phyloP scores from a whole-genome alignment of 1,284 basidiomycete genomes.

The Fistulinella staudtii region DNA sequence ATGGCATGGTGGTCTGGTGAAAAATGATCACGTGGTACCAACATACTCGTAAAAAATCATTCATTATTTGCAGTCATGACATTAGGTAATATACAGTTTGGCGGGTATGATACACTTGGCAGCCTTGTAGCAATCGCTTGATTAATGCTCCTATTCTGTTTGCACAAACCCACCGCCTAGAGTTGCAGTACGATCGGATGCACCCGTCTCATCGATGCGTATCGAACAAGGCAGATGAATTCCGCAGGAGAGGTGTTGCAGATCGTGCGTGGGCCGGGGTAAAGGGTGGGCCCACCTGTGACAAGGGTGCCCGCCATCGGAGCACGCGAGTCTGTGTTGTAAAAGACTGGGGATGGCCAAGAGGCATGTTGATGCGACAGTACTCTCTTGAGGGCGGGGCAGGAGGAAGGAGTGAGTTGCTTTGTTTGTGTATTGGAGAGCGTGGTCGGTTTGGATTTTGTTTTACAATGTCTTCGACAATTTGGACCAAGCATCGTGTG shows the following conservation, averaged over 20 bases:
- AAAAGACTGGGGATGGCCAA: too few species aligned
- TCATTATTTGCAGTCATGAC: too few species aligned
- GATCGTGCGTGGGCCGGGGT: not conserved
- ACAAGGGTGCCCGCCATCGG: not conserved
- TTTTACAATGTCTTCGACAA: conserved; percentile 69
- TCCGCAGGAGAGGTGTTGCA: not conserved
- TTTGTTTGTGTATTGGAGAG: conserved; percentile 63
- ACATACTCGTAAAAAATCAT: too few species aligned
- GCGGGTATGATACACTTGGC: too few species aligned
- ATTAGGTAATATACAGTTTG: too few species aligned
- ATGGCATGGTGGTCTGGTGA: not conserved
- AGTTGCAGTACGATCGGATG: not conserved
- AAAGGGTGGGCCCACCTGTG: not conserved
- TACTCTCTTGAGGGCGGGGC: too few species aligned
- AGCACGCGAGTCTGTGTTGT: too few species aligned
- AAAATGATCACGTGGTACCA: too few species aligned
- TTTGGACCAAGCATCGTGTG: conserved; percentile 63
- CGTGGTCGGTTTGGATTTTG: conserved; percentile 53
- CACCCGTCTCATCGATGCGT: not conserved
- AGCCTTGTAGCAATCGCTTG: not conserved
- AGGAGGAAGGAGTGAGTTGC: too few species aligned
- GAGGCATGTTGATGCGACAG: too few species aligned
- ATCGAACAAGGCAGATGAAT: too few species aligned
- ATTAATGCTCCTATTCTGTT: not conserved
- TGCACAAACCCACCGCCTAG: not conserved